Evolutionary conservation across 306 rosid genomes (phyloP), one percentile per base, ranked within the genome.

Genomic region (Notholithocarpus densiflorus): DNA sequence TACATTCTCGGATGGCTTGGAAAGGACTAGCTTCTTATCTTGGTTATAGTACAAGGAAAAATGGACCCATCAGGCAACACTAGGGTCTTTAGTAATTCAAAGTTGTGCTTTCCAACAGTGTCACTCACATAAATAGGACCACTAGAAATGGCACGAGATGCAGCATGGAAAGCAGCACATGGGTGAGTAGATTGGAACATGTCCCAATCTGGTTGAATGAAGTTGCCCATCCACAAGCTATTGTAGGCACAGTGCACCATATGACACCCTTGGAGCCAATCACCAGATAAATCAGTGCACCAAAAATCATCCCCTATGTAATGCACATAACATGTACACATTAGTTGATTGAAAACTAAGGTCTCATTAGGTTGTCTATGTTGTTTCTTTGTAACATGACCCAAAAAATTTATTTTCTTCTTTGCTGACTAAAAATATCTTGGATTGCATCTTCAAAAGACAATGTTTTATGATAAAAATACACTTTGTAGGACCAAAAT

Each of bases 181-280:
- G 99, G 97, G 77, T 93, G 99, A n/a, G 98, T 92, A 0, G 98
- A 91, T 60, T 93, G 99, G 79, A 95, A 95, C 97, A 95, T 95
- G 78, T 95, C 98, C 99, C 98, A 95, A 21, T 95, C 99, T 2
- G 98, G 98, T 75, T 90, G 97, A 11, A 95, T 93, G 77, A 95
- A 92, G 31, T 95, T 95, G 0, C 98, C 98, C 97, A 95, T 95
- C 98, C 99, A 95, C 83, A 95, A 77, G 69, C 98, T 93, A 60
- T 93, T 93, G 78, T 91, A 95, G 2, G 99, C 98, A 45, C 98
- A 95, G 11, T 92, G 99, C 73, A 95, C 98, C 98, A 95, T 95
- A 87, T 92, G 98, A 27, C 97, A 95, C 3, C 98, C 98, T 86
- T 92, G 98, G 1, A 95, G 87, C 98, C 98, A 95, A 83, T 94